phyloP scores from a whole-genome alignment of 352 stramenopile genomes.

The Phytophthora multivora region DNA sequence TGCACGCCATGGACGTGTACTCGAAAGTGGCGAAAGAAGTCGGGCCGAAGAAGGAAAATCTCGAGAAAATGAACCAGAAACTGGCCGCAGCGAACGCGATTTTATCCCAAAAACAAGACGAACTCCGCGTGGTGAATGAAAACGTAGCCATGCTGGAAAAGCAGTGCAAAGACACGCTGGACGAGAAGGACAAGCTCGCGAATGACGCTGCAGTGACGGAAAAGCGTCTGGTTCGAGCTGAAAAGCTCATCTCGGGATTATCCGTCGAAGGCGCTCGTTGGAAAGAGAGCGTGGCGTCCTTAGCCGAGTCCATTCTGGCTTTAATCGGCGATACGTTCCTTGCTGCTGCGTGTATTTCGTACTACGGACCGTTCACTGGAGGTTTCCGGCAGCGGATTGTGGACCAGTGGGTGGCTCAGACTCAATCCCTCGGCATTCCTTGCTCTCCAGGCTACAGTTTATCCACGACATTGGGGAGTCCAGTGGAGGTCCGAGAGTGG shows the following conservation, averaged over 20 bases:
- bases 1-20: slow-evolving; percentile 96
- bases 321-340: slow-evolving; percentile 94
- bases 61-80: slow-evolving; percentile 93
- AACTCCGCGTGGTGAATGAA: slow-evolving; percentile 90
- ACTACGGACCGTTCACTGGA: slow-evolving; percentile 94
- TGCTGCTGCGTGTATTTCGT: slow-evolving; percentile 91
- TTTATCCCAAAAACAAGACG: slow-evolving; percentile 87
- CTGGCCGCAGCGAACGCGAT: slow-evolving; percentile 88
- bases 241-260: slow-evolving; percentile 92
- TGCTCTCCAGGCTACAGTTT: slow-evolving; percentile 79
- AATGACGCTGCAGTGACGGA: slow-evolving; percentile 87
- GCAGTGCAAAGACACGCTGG: slow-evolving; percentile 90
- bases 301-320: slow-evolving; percentile 77
- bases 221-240: slow-evolving; percentile 87
- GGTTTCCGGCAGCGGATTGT: slow-evolving; percentile 84
- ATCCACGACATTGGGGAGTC: slow-evolving; percentile 80
- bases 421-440: slow-evolving; percentile 69
- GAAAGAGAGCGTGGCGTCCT: slow-evolving; percentile 88
- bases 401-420: slow-evolving; percentile 68
- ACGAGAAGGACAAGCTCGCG: slow-evolving; percentile 92
- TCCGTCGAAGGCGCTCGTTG: slow-evolving; percentile 92
- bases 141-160: slow-evolving; percentile 90
- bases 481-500: slow-evolving; percentile 93
- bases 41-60: slow-evolving; percentile 89
- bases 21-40: slow-evolving; percentile 95